A percentile compares a stretch with the other conserved stretches of the same genome.
Conservation (phyloP, 2,329 filamentous ascomycete species). For the Neofusicoccum laricinum region DNA sequence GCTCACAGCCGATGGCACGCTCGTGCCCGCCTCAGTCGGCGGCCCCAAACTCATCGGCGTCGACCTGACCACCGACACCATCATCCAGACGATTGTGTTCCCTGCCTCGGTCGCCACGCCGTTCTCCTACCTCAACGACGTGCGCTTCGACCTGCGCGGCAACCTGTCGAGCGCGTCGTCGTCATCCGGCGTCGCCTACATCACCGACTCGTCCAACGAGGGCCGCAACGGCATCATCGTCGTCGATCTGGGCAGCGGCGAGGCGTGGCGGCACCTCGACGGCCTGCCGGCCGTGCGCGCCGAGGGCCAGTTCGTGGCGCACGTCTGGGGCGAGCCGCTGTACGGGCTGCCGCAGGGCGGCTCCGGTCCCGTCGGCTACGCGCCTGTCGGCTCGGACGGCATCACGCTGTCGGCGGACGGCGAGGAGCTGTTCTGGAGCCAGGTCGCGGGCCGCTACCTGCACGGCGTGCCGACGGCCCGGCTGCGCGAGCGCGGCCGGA, state of each 20-base stretch:
- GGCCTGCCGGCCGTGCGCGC: constrained; percentile 40
- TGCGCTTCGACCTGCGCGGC: constrained; percentile 52
- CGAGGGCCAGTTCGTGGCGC: constrained; percentile 46
- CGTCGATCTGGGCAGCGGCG: constrained; percentile 49
- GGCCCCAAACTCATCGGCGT: constrained; percentile 53
- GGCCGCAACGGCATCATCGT: constrained; percentile 51
- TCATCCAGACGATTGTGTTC: constrained; percentile 53
- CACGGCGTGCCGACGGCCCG: constrained; percentile 45
- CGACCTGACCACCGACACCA: constrained; percentile 43
- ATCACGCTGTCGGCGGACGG: constrained; percentile 51
- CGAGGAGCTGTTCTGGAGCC: constrained; percentile 46
- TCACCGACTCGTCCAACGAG: constrained; percentile 50
- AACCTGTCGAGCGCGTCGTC: constrained; percentile 35
- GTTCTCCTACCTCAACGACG: constrained; percentile 53
- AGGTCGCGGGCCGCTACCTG: constrained; percentile 44
- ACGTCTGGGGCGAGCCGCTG: constrained; percentile 48
- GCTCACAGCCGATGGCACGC: constrained; percentile 40
- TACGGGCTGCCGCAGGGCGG: constrained; percentile 41
- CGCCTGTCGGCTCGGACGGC: constrained; percentile 49
- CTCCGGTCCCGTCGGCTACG: constrained; percentile 32
- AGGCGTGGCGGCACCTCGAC: constrained; percentile 51
- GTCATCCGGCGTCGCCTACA: constrained; percentile 53
- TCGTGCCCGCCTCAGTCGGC: constrained; percentile 43
- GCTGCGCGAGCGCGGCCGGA: constrained; percentile 38
- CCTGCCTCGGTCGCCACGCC: constrained; percentile 45